Evolutionary conservation across 345 rosid genomes (phyloP).

Genomic region (Arabis hirsuta): DNA sequence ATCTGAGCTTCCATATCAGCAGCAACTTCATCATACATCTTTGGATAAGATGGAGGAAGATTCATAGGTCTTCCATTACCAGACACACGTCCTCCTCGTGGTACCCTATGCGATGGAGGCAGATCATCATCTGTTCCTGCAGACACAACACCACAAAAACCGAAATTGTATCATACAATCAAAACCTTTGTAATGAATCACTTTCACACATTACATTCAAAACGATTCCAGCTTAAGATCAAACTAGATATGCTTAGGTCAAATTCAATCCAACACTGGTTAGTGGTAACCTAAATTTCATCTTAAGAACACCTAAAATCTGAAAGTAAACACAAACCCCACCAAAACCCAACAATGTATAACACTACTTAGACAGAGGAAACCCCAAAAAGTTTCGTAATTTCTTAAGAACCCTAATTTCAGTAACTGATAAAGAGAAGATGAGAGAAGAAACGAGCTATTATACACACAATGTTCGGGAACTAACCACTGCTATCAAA

Average conservation of each 20-base stretch:
- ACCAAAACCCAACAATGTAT: conserved; percentile 26
- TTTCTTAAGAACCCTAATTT: conserved; percentile 28
- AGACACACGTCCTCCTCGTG: conserved; percentile 64
- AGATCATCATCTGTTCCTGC: conserved; percentile 92
- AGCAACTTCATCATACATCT: conserved; percentile 64
- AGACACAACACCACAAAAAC: conserved; percentile 17
- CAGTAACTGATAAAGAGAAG: conserved; percentile 3
- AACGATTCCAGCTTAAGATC: conserved; percentile 18
- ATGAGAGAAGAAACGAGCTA: conserved; percentile 24
- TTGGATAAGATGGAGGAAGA: conserved; percentile 57
- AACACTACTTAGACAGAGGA: background rate
- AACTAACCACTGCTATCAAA: conserved; percentile 82
- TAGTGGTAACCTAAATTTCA: background rate
- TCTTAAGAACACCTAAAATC: conserved; percentile 7
- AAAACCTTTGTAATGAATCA: background rate
- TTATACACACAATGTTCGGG: conserved; percentile 1
- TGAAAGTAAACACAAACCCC: conserved; percentile 9
- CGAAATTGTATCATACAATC: background rate
- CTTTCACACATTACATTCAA: conserved; percentile 1
- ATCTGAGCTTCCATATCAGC: conserved; percentile 87
- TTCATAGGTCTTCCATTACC: conserved; percentile 69
- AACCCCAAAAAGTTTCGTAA: conserved; percentile 10
- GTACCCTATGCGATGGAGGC: conserved; percentile 76
- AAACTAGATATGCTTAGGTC: conserved; percentile 4
- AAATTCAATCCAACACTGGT: conserved; percentile 8